Percentiles rank a stretch among this genome's conserved stretches.
phyloP scores from a whole-genome alignment of 331 rosid species.

The Arachis monticola region DNA sequence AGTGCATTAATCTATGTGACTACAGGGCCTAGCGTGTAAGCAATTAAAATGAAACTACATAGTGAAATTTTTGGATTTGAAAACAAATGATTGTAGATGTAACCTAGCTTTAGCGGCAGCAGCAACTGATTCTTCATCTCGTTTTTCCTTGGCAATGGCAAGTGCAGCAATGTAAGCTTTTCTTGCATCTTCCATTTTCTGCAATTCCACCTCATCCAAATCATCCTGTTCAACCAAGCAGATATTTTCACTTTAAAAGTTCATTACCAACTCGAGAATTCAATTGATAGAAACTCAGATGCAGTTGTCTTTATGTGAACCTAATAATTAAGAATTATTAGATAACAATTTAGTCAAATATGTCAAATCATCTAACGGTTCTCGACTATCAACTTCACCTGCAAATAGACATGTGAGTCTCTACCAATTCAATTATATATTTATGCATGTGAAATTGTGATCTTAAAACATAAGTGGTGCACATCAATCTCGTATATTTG shows the following conservation, averaged over 20 bases:
- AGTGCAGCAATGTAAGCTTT: conserved; percentile 70
- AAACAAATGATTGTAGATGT: conserved; percentile 68
- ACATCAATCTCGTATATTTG: conserved; percentile 3
- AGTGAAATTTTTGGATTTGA: conserved; percentile 48
- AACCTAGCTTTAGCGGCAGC: conserved; percentile 79
- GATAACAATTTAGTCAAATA: no score
- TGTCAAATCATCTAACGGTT: no score
- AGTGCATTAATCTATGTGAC: conserved; percentile 23
- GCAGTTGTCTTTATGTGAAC: no score
- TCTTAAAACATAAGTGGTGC: conserved; percentile 8
- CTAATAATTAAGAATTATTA: no score
- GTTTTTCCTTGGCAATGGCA: conserved; percentile 66
- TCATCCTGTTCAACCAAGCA: conserved; percentile 65
- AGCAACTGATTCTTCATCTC: conserved; percentile 83
- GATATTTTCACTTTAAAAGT: conserved; percentile 32
- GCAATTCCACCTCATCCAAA: conserved; percentile 68
- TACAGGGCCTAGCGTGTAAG: conserved; percentile 30
- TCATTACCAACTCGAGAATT: conserved; percentile 2
- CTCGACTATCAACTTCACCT: no score
- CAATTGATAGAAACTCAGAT: no score
- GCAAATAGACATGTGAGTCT: no score
- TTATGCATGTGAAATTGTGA: conserved; percentile 20
- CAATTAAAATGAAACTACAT: conserved; percentile 19
- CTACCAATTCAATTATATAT: background rate
- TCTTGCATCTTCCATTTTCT: conserved; percentile 86